Base-by-base conservation (phyloP, 2,329 filamentous ascomycete species). In the Zymoseptoria brevis region DNA sequence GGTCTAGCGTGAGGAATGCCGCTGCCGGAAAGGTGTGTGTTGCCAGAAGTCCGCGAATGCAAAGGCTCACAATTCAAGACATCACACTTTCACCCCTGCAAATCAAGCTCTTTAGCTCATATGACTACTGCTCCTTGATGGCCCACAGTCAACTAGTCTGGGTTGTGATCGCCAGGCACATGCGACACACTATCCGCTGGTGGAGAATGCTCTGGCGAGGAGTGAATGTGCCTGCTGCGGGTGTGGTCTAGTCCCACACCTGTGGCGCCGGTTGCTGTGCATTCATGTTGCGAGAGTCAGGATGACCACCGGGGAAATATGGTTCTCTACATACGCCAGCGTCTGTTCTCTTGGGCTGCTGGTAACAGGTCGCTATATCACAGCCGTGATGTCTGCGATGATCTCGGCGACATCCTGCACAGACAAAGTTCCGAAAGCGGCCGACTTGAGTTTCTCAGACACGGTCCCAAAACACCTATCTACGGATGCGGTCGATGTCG, bases 401-500 rank as follows among this genome's bases (percentile, higher is more conserved):
- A 59, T 59, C 57, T 54, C 56, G 49, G 57, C 57, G 50, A 53
- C 45, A 60, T 66, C 57, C 61, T 59, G 62, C 64, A 61, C 64
- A 22, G 51, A 53, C 63, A 55, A 59, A 55, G 61, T 69, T 70
- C 69, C 68, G 68, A 65, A 72, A 72, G 58, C 69, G 67, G 69
- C 67, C 61, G 61, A 58, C 61, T 66, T 64, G 68, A 61, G 66
- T 57, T 59, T 57, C 63, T 59, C 60, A 60, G 65, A 68, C 63
- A 67, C 64, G 66, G 68, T 61, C 66, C 61, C 66, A 62, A 68
- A 63, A 70, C 65, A 67, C 49, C 57, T 45, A 41, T 60, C 57
- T 60, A 70, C 69, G 68, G 59, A 72, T 71, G 68, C 69, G 69
- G 69, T 68, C 65, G 58, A 58, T 57, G 55, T 63, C 63, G 60